Conservation (phyloP, 2,329 filamentous ascomycete species). For the Thermothelomyces thermophilus region DNA sequence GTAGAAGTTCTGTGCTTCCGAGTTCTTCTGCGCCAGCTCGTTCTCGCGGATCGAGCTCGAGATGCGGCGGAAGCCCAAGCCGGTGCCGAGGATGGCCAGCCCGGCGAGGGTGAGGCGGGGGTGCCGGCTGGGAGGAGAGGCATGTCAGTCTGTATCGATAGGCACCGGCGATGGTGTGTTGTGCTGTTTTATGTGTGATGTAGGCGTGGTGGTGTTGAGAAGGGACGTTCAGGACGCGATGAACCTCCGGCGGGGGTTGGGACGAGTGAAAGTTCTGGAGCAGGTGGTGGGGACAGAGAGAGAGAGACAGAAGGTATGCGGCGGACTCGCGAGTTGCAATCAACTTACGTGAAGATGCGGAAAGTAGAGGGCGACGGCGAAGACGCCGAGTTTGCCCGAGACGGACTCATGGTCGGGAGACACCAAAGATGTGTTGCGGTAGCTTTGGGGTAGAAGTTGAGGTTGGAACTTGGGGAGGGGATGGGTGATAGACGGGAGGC, state of each 20-base stretch:
- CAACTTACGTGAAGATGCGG: constrained; percentile 9
- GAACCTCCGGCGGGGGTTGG: no score
- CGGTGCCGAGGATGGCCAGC: constrained; percentile 27
- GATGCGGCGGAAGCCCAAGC: constrained; percentile 31
- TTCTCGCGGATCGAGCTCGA: constrained; percentile 35
- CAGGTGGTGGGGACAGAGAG: no score
- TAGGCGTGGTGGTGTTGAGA: neutral
- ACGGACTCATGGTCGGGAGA: neutral
- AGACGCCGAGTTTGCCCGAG: neutral
- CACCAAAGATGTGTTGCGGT: neutral
- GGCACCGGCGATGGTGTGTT: neutral
- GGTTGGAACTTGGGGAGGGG: neutral
- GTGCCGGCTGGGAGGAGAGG: constrained; percentile 29
- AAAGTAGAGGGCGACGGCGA: constrained; percentile 2
- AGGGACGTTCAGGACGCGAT: no score
- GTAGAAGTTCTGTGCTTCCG: constrained; percentile 35
- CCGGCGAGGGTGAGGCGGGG: constrained; percentile 33
- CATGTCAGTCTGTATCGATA: neutral
- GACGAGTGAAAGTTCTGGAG: no score
- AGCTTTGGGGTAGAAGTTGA: neutral
- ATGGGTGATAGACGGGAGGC: neutral
- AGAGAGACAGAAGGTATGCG: neutral
- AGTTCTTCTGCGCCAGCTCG: constrained; percentile 37
- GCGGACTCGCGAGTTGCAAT: neutral
- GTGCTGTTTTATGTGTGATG: neutral